Base-by-base conservation (phyloP, 768 basidiomycete species). In the Hemileccinum impolitum region DNA sequence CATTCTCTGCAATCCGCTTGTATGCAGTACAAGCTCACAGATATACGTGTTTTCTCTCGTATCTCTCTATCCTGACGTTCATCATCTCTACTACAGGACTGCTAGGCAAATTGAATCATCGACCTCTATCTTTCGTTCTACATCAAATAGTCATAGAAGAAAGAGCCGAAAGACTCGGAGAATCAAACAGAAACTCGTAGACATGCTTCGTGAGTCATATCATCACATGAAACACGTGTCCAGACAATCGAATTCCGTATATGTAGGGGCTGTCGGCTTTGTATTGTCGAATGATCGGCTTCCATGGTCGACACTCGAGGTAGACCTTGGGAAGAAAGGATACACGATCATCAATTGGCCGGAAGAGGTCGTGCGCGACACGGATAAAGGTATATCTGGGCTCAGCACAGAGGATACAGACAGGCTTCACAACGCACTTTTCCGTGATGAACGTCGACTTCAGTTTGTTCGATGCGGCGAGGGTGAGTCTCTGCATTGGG, bases 221-320 rank as follows among this genome's bases (percentile, higher is more conserved):
- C 18, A 1, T 18, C 36, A 2, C 17, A 37, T n/a, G n/a, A n/a
- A 12, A 11, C 8, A 10, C n/a, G 5, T 19, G 18, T 37, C n/a
- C 9, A 11, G 18, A 10, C 4, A 21, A 13, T 19, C 30, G 28
- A 30, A 15, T 26, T n/a, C 6, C 6, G 17, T 31, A 12, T 6
- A 10, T 28, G 10, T 25, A 46, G 45, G 28, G 1, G 13, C 18
- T 4, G 38, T 46, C 14, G 12, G 30, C 4, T 39, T 47, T 21
- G 6, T 10, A 13, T 18, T 46, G 9, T 15, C 34, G 6, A 31
- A 32, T 0, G 28, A 23, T 38, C 37, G 45, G 9, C 31, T 47
- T 0, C 46, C 38, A 30, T 47, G 46, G 46, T 47, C 19, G 6
- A 47, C 46, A 2, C 46, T 47, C 13, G 30, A 47, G 23, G 38